These are phyloP conservation scores for Sporisorium graminicola DNA, from an alignment of 1,284 basidiomycete species.

Conservation along the genomic window DNA sequence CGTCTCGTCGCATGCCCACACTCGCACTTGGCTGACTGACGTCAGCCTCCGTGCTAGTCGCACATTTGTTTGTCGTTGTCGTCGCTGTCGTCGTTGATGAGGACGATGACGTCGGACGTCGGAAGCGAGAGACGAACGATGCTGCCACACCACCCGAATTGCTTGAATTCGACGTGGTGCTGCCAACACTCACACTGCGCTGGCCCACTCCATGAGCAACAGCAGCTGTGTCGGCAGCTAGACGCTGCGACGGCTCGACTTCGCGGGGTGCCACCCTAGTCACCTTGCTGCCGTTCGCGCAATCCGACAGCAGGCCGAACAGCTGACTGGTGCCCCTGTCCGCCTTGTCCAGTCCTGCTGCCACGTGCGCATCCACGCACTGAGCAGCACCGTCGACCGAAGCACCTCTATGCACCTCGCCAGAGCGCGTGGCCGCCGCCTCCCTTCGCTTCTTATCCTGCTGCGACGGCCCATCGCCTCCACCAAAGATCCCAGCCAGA, in stretches of 20 bases:
- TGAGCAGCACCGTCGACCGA: not conserved
- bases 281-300: conserved; percentile 8
- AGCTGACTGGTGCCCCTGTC: conserved; percentile 25
- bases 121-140: conserved; percentile 49
- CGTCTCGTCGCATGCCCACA: conserved; percentile 31
- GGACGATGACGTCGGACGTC: conserved; percentile 43
- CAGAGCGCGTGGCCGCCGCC: not conserved
- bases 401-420: not conserved
- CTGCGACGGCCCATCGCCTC: conserved; percentile 19
- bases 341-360: conserved; percentile 4
- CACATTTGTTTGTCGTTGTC: conserved; percentile 4
- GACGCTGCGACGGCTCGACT: not conserved
- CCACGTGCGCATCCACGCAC: not conserved
- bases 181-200: conserved; percentile 31
- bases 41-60: not conserved
- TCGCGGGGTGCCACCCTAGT: conserved; percentile 2
- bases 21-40: not conserved
- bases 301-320: conserved; percentile 18
- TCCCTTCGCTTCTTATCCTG: conserved; percentile 30
- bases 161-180: conserved; percentile 24
- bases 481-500: conserved; percentile 58
- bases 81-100: conserved; percentile 9
- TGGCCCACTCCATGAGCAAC: conserved; percentile 15
- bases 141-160: conserved; percentile 24
- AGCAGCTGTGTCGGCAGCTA: not conserved